These are phyloP conservation scores for Pleochaeta shiraiana DNA, from an alignment of 2,329 filamentous ascomycete genomes.

Conservation along the genomic window DNA sequence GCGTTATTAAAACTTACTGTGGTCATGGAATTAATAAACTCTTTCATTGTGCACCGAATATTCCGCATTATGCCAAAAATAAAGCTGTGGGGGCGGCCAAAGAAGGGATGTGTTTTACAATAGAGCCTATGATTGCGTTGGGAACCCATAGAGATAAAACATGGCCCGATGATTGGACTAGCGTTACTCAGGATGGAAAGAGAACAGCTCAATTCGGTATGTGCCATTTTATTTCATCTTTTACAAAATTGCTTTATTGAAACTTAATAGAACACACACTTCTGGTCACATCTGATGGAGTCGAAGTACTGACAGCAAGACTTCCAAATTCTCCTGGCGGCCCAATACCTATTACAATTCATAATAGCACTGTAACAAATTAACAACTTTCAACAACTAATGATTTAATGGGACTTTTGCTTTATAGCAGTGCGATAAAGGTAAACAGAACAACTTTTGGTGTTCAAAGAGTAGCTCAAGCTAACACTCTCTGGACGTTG, in stretches of 20 bases:
- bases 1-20: constrained; percentile 88
- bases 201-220: constrained; percentile 80
- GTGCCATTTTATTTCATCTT: background rate
- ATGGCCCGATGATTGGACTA: constrained; percentile 99
- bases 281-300: constrained; percentile 61
- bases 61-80: constrained; percentile 96
- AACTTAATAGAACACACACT: constrained; percentile 48
- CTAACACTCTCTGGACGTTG: no score
- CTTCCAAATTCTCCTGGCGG: constrained; percentile 47
- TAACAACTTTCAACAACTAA: no score
- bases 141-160: constrained; percentile 84
- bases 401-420: no score
- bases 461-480: no score
- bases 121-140: constrained; percentile 94
- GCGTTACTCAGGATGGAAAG: constrained; percentile 75
- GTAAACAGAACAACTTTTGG: no score
- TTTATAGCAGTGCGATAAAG: no score
- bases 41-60: constrained; percentile 85
- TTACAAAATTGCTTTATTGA: no score
- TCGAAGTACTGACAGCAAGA: constrained; percentile 57
- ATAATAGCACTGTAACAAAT: no score
- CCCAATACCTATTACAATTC: constrained; percentile 20
- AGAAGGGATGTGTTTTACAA: constrained; percentile 96
- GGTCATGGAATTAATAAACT: constrained; percentile 87
- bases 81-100: constrained; percentile 91